These are phyloP conservation scores for Aspergillus sp. DNA, from an alignment of 2,329 filamentous ascomycete species.

Conservation along the genomic window DNA sequence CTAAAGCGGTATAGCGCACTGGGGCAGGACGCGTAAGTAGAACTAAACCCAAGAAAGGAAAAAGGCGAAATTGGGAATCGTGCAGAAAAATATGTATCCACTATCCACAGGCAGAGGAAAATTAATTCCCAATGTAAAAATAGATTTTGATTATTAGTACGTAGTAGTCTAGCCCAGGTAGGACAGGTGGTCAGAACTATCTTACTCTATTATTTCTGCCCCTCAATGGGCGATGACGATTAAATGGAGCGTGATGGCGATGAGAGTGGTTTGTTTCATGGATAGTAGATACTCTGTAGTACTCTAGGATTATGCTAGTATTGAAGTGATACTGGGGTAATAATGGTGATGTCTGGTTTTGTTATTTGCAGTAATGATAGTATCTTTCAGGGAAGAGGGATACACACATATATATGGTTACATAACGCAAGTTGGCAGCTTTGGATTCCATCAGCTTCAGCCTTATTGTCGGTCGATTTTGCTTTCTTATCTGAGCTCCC, in stretches of 20 bases:
- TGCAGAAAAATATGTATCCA: not conserved
- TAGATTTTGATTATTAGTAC: not conserved
- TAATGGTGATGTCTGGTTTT: not conserved
- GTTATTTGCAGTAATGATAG: not conserved
- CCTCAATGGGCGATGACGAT: not conserved
- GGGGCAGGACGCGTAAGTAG: not conserved
- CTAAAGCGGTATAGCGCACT: not conserved
- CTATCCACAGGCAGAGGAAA: not conserved
- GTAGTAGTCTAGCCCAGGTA: too few relatives aligned
- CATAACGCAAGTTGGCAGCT: not conserved
- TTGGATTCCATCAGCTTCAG: not conserved
- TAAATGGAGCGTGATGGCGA: not conserved
- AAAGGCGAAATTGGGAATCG: not conserved
- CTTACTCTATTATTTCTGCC: too few relatives aligned
- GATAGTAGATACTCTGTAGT: not conserved
- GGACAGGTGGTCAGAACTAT: not conserved
- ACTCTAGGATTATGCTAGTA: too few relatives aligned
- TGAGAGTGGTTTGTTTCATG: not conserved
- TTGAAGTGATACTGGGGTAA: not conserved
- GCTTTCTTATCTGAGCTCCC: too few relatives aligned
- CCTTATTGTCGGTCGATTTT: not conserved
- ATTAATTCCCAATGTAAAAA: not conserved
- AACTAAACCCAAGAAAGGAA: too few relatives aligned
- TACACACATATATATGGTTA: not conserved
- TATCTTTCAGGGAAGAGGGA: not conserved